Evolutionary conservation across 148 eudicot species (phyloP), one percentile per base, ranked within the genome.

Genomic region (Nepenthes gracilis): DNA sequence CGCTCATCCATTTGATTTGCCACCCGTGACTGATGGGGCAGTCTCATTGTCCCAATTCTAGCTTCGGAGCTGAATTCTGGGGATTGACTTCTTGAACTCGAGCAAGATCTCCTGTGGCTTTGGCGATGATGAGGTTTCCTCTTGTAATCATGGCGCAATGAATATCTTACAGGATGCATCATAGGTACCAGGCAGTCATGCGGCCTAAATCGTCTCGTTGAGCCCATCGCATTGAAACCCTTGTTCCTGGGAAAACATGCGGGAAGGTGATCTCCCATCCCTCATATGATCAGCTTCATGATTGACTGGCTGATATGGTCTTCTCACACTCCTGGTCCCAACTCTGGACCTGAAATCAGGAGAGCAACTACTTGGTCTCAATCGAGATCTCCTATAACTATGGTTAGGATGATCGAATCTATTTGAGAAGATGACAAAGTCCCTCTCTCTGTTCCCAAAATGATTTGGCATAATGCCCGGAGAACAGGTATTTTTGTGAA

Each of bases 31-130:
- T 49, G 53, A 38, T 66, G 76, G 56, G 80, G 76, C 14, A 70
- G 45, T 65, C 87, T 75, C 51, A 62, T 60, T 68, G 78, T 66
- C 43, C 74, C 76, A 61, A 74, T 70, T 62, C 81, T 69, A 49
- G 68, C 71, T 62, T 83, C 81, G 4, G 82, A 55, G 69, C 86
- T 74, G 61, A 79, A 79, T 56, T 81, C 77, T 2, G 89, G 87
- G 8, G 95, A 87, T 45, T 75, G 70, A 32, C 80, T 61, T 73
- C 85, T 75, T 2, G 95, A 87, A 67, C 80, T 77, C 36, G 87
- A 87, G 15, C 87, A 78, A 32, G 89, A 80, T 53, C 72, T 80
- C 62, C 76, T 56, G 14, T 62, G 74, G 54, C 74, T 38, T 47
- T 73, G 69, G 1, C 82, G 45, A 15, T 65, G 47, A 65, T 69